phyloP scores from a whole-genome alignment of 1,284 basidiomycete genomes.

The Irpex sp. region DNA sequence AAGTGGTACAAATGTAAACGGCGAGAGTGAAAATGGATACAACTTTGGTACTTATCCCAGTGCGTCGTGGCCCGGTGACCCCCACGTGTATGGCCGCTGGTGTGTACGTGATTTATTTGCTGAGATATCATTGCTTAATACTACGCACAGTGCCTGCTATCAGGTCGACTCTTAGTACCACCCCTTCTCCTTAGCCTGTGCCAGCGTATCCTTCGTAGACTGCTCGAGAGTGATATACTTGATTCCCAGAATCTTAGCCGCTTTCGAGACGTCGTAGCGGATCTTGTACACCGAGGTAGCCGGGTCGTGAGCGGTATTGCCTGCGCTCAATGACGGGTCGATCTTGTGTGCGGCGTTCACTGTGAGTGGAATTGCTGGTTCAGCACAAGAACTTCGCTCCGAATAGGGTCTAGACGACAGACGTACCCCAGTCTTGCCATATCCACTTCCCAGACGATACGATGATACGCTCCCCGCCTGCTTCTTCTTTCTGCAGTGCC shows the following conservation, averaged over 20 bases:
- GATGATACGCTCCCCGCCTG: conserved; percentile 19
- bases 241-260: conserved; percentile 39
- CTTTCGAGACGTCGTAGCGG: conserved; percentile 32
- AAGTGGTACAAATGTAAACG: too few relatives aligned
- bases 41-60: too few relatives aligned
- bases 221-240: conserved; percentile 40
- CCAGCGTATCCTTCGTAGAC: conserved; percentile 35
- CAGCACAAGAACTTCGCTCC: not conserved
- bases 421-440: conserved; percentile 26
- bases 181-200: conserved; percentile 28
- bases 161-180: conserved; percentile 5
- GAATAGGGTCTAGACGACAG: not conserved
- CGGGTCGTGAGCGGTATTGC: conserved; percentile 16
- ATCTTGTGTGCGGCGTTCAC: conserved; percentile 15
- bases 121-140: not conserved
- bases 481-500: conserved; percentile 33
- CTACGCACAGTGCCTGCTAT: not conserved
- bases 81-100: too few relatives aligned
- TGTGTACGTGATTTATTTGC: too few relatives aligned
- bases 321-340: conserved; percentile 17
- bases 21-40: too few relatives aligned
- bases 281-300: conserved; percentile 26
- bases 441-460: conserved; percentile 10
- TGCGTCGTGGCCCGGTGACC: too few relatives aligned
- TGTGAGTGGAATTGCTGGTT: not conserved